Percentiles rank a stretch among this genome's conserved stretches.
phyloP scores from a whole-genome alignment of 2,329 filamentous ascomycete genomes.

The Ceratocystis variospora region DNA sequence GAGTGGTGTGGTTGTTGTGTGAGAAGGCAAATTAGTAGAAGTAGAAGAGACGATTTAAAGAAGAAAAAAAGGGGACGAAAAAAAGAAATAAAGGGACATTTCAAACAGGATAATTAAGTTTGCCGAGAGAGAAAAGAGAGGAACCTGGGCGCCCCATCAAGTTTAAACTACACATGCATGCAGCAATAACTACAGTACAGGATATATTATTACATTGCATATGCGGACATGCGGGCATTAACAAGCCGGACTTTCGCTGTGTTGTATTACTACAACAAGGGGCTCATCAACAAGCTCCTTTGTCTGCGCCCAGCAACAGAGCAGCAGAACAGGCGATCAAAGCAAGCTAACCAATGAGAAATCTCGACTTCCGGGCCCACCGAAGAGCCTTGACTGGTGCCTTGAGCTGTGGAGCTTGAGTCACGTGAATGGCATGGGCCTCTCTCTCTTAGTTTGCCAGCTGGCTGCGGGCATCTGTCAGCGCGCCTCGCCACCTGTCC shows the following conservation, averaged over 20 bases:
- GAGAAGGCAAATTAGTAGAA: neutral
- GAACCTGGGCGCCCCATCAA: neutral
- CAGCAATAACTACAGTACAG: neutral
- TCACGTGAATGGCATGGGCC: neutral
- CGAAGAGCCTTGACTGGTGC: neutral
- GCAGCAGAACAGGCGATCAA: neutral
- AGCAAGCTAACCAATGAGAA: neutral
- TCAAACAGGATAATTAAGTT: neutral
- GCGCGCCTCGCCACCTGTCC: no score
- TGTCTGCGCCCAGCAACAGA: neutral
- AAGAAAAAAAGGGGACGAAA: conserved; percentile 1
- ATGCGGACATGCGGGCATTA: neutral
- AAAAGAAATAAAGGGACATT: conserved; percentile 5
- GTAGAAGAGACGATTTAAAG: neutral
- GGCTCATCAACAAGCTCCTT: neutral
- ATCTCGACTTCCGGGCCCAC: conserved; percentile 6
- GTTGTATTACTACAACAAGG: neutral
- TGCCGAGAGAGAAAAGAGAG: neutral
- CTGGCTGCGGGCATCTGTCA: accelerated
- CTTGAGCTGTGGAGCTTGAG: no score
- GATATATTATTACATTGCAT: neutral
- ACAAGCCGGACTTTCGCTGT: neutral
- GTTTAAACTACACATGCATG: neutral
- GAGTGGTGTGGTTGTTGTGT: neutral
- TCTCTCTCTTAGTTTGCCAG: neutral